Evolutionary conservation across 306 rosid species (phyloP).

Genomic region (Ammopiptanthus mongolicus): DNA sequence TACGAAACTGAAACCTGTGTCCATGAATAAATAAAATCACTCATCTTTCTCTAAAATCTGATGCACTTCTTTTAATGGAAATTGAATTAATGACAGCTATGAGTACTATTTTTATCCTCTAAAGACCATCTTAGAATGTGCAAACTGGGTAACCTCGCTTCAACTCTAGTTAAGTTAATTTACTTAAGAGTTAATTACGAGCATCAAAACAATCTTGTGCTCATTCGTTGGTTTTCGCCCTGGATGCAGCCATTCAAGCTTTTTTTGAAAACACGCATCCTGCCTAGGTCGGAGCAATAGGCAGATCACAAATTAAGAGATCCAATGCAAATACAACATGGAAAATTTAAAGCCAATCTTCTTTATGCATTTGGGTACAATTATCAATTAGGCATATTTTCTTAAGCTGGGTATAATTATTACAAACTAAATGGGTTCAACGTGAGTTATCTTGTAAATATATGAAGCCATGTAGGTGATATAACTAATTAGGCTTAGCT

Average conservation of each 20-base stretch:
- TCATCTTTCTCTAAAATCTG: not conserved
- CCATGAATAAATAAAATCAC: not conserved
- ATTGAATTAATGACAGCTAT: not conserved
- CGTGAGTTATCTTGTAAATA: not conserved
- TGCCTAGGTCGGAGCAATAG: not conserved
- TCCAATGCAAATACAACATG: too few relatives aligned
- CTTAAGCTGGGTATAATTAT: too few relatives aligned
- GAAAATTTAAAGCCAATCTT: not conserved
- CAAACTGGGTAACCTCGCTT: not conserved
- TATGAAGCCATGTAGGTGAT: not conserved
- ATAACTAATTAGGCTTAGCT: not conserved
- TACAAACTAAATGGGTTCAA: not conserved
- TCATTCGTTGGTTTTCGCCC: too few relatives aligned
- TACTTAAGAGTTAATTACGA: not conserved
- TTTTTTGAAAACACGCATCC: not conserved
- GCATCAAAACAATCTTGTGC: not conserved
- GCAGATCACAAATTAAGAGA: too few relatives aligned
- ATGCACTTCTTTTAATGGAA: not conserved
- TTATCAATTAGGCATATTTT: too few relatives aligned
- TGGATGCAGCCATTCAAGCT: not conserved
- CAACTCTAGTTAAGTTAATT: not conserved
- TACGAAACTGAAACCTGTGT: not conserved
- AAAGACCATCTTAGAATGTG: not conserved
- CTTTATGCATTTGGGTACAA: too few relatives aligned
- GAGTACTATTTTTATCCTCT: not conserved